phyloP scores from a whole-genome alignment of 768 basidiomycete genomes.

The Grammothele lineata region DNA sequence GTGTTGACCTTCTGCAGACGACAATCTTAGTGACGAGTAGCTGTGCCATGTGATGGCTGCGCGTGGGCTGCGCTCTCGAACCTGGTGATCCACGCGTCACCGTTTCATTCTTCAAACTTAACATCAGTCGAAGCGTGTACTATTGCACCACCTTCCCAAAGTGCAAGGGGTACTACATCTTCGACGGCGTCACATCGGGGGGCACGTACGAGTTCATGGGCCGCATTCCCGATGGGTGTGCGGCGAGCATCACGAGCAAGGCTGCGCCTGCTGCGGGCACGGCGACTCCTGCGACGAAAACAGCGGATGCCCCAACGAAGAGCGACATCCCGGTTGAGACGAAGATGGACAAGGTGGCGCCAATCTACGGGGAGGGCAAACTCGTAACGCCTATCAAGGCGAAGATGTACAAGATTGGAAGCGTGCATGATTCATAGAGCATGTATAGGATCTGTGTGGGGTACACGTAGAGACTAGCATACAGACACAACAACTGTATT shows the following conservation, averaged over 20 bases:
- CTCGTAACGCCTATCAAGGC: slow-evolving; percentile 34
- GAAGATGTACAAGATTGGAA: slow-evolving; percentile 74
- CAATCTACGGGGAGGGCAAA: slow-evolving; percentile 32
- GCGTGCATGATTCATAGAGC: slow-evolving; percentile 45
- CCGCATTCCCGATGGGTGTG: slow-evolving; percentile 87
- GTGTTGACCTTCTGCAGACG: too few species aligned
- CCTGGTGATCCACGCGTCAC: too few species aligned
- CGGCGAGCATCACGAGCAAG: slow-evolving; percentile 78
- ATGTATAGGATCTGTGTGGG: not conserved
- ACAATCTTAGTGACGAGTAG: too few species aligned
- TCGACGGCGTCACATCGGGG: slow-evolving; percentile 57
- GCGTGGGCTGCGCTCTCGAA: too few species aligned
- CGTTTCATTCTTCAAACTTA: too few species aligned
- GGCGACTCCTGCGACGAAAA: slow-evolving; percentile 6
- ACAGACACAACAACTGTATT: not conserved
- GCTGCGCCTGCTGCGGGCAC: slow-evolving; percentile 32
- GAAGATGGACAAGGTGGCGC: slow-evolving; percentile 44
- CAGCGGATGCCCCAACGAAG: not conserved
- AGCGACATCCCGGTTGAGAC: slow-evolving; percentile 30
- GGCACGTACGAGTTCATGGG: slow-evolving; percentile 75
- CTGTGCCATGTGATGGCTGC: too few species aligned
- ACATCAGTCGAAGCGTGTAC: too few species aligned
- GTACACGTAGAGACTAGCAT: not conserved
- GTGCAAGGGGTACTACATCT: slow-evolving; percentile 94
- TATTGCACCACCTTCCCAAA: too few species aligned